Evolutionary conservation across 352 stramenopile genomes (phyloP), one percentile per base, ranked within the genome.

Genomic region (Phytophthora palmivora): DNA sequence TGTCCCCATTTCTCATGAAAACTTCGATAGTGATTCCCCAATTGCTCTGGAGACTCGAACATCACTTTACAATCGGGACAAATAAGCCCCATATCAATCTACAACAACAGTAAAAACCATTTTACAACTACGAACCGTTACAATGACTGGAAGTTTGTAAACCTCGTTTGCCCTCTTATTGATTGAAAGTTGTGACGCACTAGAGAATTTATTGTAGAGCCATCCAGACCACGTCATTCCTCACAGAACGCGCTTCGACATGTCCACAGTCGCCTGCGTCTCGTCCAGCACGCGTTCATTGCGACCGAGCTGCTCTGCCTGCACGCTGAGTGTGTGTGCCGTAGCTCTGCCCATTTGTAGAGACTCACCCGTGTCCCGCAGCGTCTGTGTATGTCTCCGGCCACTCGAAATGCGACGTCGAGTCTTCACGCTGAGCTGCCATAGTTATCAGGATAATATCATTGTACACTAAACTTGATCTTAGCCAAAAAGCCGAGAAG

Each of bases 31-130:
- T n/a, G n/a, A n/a, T n/a, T n/a, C n/a, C n/a, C n/a, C n/a, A n/a
- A n/a, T n/a, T n/a, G n/a, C n/a, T n/a, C n/a, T n/a, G n/a, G n/a
- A n/a, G n/a, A n/a, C n/a, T n/a, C n/a, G 18, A 91, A 91, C 33
- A 70, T 78, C 2, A 94, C 71, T 63, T 87, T 87, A 43, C 85
- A 94, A 28, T 94, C 85, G 3, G 85, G 85, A 47, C 85, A 94
- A 42, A 94, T 94, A 54, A 94, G 92, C 0, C 85, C 85, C 82
- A 94, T 92, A 0, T 72, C 67, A 56, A 94, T 91, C 83, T 94
- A 38, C 16, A 52, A 47, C 11, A 32, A 30, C 45, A 41, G 33
- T 21, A 47, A 50, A 49, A 38, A 41, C 11, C 48, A 12, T 9
- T n/a, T n/a, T n/a, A n/a, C n/a, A n/a, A n/a, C n/a, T n/a, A n/a